Base-by-base conservation (phyloP, 2,329 filamentous ascomycete species). In the Mariannaea sp. region DNA sequence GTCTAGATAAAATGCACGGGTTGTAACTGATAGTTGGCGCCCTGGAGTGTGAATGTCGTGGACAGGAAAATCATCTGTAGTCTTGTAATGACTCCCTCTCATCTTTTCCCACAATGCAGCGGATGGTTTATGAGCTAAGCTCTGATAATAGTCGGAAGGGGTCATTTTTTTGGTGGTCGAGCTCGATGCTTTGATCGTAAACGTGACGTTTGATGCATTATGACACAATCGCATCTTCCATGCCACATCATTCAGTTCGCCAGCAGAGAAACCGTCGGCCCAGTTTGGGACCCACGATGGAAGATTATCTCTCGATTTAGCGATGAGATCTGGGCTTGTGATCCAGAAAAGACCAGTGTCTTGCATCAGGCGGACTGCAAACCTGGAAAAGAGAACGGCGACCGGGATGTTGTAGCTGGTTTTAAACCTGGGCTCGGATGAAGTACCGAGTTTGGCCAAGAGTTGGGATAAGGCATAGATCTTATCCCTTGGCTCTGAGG, bases 261-360 rank as follows among this genome's bases (percentile, higher is more conserved):
- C 49, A 5, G 17, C 40, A 13, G 29, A 30, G 41, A 61, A 60
- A 4, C 48, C 52, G 19, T 60, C 60, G 2, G 45, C 33, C 60
- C 60, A 63, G 41, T 61, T 61, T 13, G 60, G 60, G 7, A 60
- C 57, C 60, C 60, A 63, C 1, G 60, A 61, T 2, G 60, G 60
- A n/a, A 61, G 56, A 7, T 52, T 52, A 13, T 60, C 55, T 32
- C 55, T 43, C 16, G 48, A 57, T n/a, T 61, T 61, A 8, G 52
- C 50, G 1, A 45, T 30, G 6, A 63, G 46, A 16, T 63, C 60
- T 1, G 45, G 39, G 6, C 57, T 60, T 4, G 53, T 61, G 35
- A 63, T 39, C 59, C 59, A 63, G 17, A 63, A 61, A 2, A 63
- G n/a, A 0, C 60, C 57, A 13, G 60, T 63, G 9, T 61, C 55